These are phyloP conservation scores for Phytophthora multivora DNA, from an alignment of 352 stramenopile genomes.

Conservation along the genomic window DNA sequence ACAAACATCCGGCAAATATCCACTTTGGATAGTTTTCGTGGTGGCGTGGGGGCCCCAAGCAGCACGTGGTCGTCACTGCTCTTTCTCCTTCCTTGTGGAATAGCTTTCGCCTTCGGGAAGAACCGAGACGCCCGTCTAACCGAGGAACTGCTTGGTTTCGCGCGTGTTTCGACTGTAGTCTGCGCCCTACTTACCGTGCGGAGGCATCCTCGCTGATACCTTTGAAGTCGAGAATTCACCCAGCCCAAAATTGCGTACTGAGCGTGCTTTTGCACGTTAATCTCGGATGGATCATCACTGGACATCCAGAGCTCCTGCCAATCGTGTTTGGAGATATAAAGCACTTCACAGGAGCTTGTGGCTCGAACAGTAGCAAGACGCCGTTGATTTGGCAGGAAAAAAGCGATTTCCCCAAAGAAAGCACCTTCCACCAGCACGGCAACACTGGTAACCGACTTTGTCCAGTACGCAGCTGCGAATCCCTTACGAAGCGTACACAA, in stretches of 20 bases:
- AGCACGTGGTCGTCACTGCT: not conserved
- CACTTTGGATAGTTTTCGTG: conserved; percentile 8
- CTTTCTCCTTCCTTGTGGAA: not conserved
- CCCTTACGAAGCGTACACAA: conserved; percentile 73
- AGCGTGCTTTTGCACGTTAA: conserved; percentile 57
- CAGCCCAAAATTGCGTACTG: conserved; percentile 66
- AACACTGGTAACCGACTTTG: conserved; percentile 14
- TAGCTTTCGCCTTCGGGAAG: not conserved
- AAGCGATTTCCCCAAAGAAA: conserved; percentile 67
- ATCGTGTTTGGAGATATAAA: conserved; percentile 60
- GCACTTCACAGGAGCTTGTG: conserved; percentile 57
- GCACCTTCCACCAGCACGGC: conserved; percentile 27
- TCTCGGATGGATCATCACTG: conserved; percentile 37
- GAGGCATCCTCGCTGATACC: conserved; percentile 50
- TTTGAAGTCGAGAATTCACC: conserved; percentile 47
- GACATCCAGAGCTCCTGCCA: conserved; percentile 68
- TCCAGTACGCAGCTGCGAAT: conserved; percentile 47
- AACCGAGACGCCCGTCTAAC: not conserved
- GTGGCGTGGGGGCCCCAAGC: not conserved
- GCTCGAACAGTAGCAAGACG: conserved; percentile 68
- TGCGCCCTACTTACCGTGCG: conserved; percentile 34
- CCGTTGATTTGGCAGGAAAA: conserved; percentile 64
- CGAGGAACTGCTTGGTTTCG: not conserved
- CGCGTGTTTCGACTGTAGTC: not conserved
- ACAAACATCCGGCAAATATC: conserved; percentile 36